Conservation (phyloP, 352 stramenopile genomes). For the Globisporangium cylindrosporum region DNA sequence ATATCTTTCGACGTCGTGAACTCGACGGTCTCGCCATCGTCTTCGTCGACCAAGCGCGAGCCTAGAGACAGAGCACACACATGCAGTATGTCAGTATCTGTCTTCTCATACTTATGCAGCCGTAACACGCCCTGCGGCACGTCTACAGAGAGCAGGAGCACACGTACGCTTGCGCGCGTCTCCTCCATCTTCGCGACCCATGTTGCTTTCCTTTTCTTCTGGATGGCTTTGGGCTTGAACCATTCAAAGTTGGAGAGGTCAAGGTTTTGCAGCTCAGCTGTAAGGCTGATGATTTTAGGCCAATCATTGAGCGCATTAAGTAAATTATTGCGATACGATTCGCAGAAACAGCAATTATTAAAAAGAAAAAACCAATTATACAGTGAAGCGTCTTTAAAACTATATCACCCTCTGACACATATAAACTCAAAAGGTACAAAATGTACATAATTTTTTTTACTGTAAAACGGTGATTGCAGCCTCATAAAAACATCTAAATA, state of each 20-base stretch:
- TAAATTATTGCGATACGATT: no score
- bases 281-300: no score
- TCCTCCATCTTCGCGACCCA: conserved; percentile 16
- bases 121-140: not conserved
- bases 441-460: no score
- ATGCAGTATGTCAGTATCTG: conserved; percentile 12
- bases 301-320: no score
- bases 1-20: conserved; percentile 91
- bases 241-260: not conserved
- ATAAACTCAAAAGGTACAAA: no score
- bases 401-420: no score
- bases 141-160: not conserved
- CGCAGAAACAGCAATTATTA: no score
- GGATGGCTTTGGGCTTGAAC: not conserved
- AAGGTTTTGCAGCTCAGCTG: no score
- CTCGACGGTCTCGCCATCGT: conserved; percentile 73
- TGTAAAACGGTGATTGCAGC: no score
- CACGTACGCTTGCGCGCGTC: conserved; percentile 17
- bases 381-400: no score
- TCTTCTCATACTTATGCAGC: not conserved
- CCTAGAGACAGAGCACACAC: conserved; percentile 22
- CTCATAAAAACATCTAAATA: no score
- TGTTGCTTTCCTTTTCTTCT: conserved; percentile 7
- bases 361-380: no score
- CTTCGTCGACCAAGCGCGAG: conserved; percentile 63